Conservation (phyloP, 2,329 filamentous ascomycete genomes). For the Fusarium clavum region DNA sequence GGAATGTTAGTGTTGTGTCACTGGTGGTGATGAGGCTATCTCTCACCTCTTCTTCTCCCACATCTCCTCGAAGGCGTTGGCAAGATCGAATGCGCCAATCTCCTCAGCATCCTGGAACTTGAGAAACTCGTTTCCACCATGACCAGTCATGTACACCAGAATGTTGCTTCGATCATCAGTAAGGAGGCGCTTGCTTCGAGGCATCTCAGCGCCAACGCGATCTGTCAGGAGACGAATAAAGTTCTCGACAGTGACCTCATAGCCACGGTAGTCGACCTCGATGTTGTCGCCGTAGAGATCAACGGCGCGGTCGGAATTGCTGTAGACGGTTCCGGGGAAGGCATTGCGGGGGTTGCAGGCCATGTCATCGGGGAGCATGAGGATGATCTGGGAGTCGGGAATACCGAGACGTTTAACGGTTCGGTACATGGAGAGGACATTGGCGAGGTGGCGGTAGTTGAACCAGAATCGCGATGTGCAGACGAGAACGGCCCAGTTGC, state of each 20-base stretch:
- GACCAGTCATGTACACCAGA: conserved; percentile 98
- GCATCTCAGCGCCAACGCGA: conserved; percentile 93
- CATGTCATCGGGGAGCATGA: conserved; percentile 99
- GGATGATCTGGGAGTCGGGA: conserved; percentile 97
- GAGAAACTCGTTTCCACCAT: conserved; percentile 96
- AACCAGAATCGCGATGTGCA: conserved; percentile 99
- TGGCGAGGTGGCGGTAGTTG: conserved; percentile 98
- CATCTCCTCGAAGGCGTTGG: conserved; percentile 99
- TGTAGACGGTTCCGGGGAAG: conserved; percentile 97
- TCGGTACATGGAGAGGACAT: conserved; percentile 96
- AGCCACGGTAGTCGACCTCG: conserved; percentile 97
- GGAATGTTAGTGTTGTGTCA: conserved; percentile 7
- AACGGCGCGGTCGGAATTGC: conserved; percentile 94
- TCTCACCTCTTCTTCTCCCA: conserved; percentile 96
- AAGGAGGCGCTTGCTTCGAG: conserved; percentile 89
- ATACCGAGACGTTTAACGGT: conserved; percentile 98
- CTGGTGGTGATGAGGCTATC: conserved; percentile 30
- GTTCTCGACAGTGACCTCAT: conserved; percentile 98
- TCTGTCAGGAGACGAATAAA: conserved; percentile 97
- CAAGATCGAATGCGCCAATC: conserved; percentile 94
- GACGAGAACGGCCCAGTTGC: conserved; percentile 99
- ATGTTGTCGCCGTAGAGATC: conserved; percentile 99
- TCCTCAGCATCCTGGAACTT: conserved; percentile 99
- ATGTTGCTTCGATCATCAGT: conserved; percentile 98
- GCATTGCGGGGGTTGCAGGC: conserved; percentile 98